These are phyloP conservation scores for Sclerotinia nivalis DNA, from an alignment of 2,329 filamentous ascomycete species.

Conservation along the genomic window DNA sequence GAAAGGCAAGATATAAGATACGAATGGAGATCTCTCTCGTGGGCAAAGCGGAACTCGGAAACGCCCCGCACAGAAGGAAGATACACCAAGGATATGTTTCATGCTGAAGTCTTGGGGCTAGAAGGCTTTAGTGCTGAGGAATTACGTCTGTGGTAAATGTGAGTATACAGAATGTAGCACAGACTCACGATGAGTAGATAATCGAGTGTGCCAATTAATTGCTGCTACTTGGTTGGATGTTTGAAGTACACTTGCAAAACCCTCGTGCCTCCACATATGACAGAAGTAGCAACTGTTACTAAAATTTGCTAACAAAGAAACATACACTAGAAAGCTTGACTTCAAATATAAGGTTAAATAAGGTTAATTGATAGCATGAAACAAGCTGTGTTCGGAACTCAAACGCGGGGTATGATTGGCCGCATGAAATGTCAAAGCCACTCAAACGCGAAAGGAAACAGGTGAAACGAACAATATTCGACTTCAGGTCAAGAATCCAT, in stretches of 20 bases:
- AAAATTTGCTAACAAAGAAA: background rate
- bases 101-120: background rate
- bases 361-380: constrained; percentile 17
- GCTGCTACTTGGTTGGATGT: background rate
- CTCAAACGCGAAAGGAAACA: constrained; percentile 9
- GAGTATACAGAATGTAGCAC: background rate
- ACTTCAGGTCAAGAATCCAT: background rate
- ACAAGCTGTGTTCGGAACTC: background rate
- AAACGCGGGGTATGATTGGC: constrained; percentile 4
- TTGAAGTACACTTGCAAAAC: constrained; percentile 3
- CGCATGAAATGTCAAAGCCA: constrained; percentile 14
- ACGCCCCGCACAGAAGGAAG: constrained; percentile 1
- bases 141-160: background rate
- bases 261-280: background rate
- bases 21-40: background rate
- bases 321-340: background rate
- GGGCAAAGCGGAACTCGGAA: constrained; percentile 13
- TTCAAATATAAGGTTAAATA: background rate
- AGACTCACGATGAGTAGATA: background rate
- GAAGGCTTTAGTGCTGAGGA: background rate
- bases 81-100: background rate
- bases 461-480: constrained; percentile 6
- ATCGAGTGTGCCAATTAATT: background rate
- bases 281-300: background rate
- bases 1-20: constrained; percentile 9